Evolutionary conservation across 2,329 filamentous ascomycete species (phyloP).

Genomic region (Neophaeococcomyces aloes): DNA sequence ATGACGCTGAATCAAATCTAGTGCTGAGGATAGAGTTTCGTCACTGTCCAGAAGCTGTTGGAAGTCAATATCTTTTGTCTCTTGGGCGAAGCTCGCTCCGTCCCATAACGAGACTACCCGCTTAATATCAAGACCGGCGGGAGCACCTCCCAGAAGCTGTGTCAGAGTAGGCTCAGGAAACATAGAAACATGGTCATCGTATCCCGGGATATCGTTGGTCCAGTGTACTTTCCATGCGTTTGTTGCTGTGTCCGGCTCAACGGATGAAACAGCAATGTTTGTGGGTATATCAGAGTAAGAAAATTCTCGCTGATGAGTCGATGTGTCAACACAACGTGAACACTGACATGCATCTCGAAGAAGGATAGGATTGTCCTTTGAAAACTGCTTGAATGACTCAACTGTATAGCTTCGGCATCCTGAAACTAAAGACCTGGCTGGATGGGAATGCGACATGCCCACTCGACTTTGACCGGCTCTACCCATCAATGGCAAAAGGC

Average conservation of each 20-base stretch:
- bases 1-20: conserved; percentile 52
- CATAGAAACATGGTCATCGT: conserved; percentile 17
- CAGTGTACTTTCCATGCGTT: conserved; percentile 51
- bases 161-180: conserved; percentile 23
- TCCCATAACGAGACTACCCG: conserved; percentile 27
- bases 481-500: no score
- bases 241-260: conserved; percentile 30
- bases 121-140: conserved; percentile 3
- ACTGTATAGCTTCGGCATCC: conserved; percentile 1
- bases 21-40: conserved; percentile 47
- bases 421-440: not conserved
- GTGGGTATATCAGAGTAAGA: conserved; percentile 53
- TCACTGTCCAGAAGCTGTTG: conserved; percentile 57
- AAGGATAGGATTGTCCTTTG: conserved; percentile 13
- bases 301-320: conserved; percentile 55
- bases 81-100: conserved; percentile 33
- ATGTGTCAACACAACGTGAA: conserved; percentile 41
- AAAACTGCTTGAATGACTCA: conserved; percentile 4
- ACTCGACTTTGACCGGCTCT: no score
- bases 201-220: conserved; percentile 44
- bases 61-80: conserved; percentile 54
- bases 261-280: conserved; percentile 32
- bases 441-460: not conserved
- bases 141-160: conserved; percentile 17
- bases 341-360: conserved; percentile 50